phyloP scores from a whole-genome alignment of 179 eudicot genomes.

The Silene coronaria region DNA sequence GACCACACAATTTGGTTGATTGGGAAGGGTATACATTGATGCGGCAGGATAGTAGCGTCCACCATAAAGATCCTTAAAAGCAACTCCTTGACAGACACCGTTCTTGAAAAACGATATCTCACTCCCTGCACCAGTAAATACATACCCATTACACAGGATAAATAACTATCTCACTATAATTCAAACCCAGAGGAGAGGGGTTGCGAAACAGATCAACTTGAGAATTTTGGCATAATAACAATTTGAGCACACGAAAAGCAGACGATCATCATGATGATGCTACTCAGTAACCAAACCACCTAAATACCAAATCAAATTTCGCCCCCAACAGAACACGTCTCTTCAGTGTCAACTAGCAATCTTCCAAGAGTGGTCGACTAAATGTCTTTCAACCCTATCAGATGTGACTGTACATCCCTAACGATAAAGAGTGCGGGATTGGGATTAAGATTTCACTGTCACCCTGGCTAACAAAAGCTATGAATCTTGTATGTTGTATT shows the following conservation, averaged over 20 bases:
- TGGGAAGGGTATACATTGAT: slow-evolving; percentile 93
- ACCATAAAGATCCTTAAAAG: slow-evolving; percentile 75
- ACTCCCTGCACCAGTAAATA: slow-evolving; percentile 59
- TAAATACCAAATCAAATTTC: too few species aligned
- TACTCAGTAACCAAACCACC: too few species aligned
- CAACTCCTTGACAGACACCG: slow-evolving; percentile 83
- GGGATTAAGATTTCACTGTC: background rate
- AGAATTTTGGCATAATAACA: too few species aligned
- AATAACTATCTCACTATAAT: slow-evolving; percentile 12
- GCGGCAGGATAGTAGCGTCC: slow-evolving; percentile 95
- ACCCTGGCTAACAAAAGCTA: too few species aligned
- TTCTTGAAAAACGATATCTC: slow-evolving; percentile 87
- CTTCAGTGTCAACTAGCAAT: background rate
- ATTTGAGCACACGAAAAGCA: too few species aligned
- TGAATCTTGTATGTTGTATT: background rate
- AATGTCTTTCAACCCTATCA: too few species aligned
- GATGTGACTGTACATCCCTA: background rate
- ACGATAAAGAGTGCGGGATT: background rate
- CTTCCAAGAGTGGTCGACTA: too few species aligned
- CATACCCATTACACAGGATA: background rate
- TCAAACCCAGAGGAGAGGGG: background rate
- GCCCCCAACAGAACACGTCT: too few species aligned
- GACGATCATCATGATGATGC: too few species aligned
- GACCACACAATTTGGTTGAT: slow-evolving; percentile 80
- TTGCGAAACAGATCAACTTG: too few species aligned